Base-by-base conservation (phyloP, 169 alveolate genomes). In the Plasmodium coatneyi region DNA sequence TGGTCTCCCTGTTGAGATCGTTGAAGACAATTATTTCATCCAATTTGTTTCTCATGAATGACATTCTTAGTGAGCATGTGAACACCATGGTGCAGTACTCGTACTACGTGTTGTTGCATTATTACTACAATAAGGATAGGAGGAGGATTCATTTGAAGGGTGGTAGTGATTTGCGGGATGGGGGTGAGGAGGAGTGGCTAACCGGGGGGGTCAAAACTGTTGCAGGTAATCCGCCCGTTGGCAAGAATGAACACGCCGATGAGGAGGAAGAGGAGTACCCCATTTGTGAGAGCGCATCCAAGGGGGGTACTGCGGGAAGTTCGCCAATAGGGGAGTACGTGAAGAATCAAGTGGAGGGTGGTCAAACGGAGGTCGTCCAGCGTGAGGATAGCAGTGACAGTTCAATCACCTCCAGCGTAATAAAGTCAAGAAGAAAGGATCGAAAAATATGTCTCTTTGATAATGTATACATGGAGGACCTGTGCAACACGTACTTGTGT, bases 1-100 rank as follows among this genome's bases (percentile, higher is more conserved):
- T 86, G 12, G 93, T 86, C 43, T 78, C 93, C 25, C 28, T 86
- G 46, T 86, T 86, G 43, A 46, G 70, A 49, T 74, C 86, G 16
- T 43, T 86, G 34, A 76, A 56, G 66, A 76, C 76, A 19, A 86
- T 86, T 12, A 86, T 86, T 16, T 86, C 93, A 7, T 86, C 93
- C 0, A 86, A 72, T 76, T 86, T 86, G 66, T 86, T 74, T 19
- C 84, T 49, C 28, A 39, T 56, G 10, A 86, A 86, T 86, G 66
- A 76, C 30, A 22, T 36, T 39, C 70, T 86, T 74, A 72, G 80
- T 49, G 84, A 34, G 34, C 84, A 86, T 86, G 30, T 86, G 12
- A 86, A 28, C 30, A 76, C 79, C 3, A 86, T 86, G 93, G 93
- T 78, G 5, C 93, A 86, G 81, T 86, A 86, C 46, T 52, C 93